phyloP scores from a whole-genome alignment of 169 alveolate genomes.

The Eimeria brunetti region DNA sequence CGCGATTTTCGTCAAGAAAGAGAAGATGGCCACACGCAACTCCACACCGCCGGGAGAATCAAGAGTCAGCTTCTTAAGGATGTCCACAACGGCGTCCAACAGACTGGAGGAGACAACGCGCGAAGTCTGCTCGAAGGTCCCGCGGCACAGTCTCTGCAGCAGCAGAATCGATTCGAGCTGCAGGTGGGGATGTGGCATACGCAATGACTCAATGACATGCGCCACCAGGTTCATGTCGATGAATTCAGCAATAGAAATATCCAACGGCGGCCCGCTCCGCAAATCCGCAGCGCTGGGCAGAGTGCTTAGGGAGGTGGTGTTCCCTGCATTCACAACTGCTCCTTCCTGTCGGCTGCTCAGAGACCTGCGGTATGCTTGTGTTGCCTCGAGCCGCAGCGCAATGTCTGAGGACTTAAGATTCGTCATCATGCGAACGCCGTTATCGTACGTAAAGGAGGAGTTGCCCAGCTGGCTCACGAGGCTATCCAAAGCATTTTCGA shows the following conservation, averaged over 20 bases:
- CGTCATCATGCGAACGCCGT: conserved; percentile 75
- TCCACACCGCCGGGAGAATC: conserved; percentile 74
- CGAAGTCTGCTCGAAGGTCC: conserved; percentile 78
- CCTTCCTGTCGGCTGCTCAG: conserved; percentile 76
- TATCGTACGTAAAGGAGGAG: conserved; percentile 76
- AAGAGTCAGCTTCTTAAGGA: conserved; percentile 59
- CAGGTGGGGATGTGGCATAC: conserved; percentile 80
- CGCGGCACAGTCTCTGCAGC: conserved; percentile 77
- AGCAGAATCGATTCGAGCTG: conserved; percentile 78
- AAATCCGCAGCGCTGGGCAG: conserved; percentile 47
- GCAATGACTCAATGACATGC: conserved; percentile 76
- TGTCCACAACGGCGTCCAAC: conserved; percentile 69
- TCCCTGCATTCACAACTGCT: conserved; percentile 35
- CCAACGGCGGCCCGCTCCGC: conserved; percentile 79
- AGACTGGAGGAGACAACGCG: conserved; percentile 71
- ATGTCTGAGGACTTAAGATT: conserved; percentile 64
- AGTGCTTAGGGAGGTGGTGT: neutral
- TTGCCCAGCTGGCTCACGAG: conserved; percentile 75
- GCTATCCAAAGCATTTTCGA: conserved; percentile 80
- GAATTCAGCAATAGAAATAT: conserved; percentile 73
- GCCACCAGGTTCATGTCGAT: conserved; percentile 58
- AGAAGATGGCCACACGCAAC: conserved; percentile 77
- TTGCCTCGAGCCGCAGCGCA: conserved; percentile 80
- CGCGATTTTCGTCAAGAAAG: conserved; percentile 76
- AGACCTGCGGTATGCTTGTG: conserved; percentile 81